Percentiles rank a stretch among this genome's conserved stretches.
Conservation (phyloP, 106 monocot genomes). For the Dendrobium chrysotoxum region DNA sequence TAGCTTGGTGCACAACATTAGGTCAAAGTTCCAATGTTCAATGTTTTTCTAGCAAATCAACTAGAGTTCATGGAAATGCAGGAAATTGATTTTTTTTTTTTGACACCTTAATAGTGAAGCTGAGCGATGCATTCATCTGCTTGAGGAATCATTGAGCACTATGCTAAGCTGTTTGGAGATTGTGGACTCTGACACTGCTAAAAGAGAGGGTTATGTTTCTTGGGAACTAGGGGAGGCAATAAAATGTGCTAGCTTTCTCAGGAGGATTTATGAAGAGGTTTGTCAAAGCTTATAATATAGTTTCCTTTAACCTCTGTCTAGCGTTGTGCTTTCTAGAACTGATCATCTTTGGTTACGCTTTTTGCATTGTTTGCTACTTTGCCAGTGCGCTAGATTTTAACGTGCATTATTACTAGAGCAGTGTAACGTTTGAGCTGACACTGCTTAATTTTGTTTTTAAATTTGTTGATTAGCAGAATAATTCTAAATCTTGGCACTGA, state of each 20-base stretch:
- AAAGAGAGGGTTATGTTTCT: slow-evolving; percentile 32
- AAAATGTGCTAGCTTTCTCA: slow-evolving; percentile 81
- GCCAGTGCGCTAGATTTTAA: not conserved
- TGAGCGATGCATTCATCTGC: slow-evolving; percentile 40
- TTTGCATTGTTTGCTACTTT: not conserved
- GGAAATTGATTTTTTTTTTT: slow-evolving; percentile 5
- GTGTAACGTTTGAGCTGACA: not conserved
- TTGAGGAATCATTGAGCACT: slow-evolving; percentile 61
- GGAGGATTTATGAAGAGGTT: slow-evolving; percentile 99
- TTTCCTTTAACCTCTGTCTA: not conserved
- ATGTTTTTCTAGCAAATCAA: too few species aligned
- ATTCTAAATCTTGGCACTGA: not conserved
- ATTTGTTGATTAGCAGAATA: not conserved
- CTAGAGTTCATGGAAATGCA: not conserved
- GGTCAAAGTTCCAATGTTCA: not conserved
- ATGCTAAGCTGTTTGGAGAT: slow-evolving; percentile 71
- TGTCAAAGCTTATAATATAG: slow-evolving; percentile 12
- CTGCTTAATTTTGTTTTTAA: not conserved
- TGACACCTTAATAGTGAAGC: slow-evolving; percentile 32
- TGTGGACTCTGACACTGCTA: slow-evolving; percentile 28
- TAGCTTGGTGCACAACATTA: not conserved
- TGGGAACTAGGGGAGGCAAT: slow-evolving; percentile 52
- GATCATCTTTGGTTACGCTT: not conserved
- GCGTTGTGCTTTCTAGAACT: not conserved
- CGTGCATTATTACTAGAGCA: not conserved